These are phyloP conservation scores for Sphenostylis stenocarpa DNA, from an alignment of 306 rosid species.

Conservation along the genomic window DNA sequence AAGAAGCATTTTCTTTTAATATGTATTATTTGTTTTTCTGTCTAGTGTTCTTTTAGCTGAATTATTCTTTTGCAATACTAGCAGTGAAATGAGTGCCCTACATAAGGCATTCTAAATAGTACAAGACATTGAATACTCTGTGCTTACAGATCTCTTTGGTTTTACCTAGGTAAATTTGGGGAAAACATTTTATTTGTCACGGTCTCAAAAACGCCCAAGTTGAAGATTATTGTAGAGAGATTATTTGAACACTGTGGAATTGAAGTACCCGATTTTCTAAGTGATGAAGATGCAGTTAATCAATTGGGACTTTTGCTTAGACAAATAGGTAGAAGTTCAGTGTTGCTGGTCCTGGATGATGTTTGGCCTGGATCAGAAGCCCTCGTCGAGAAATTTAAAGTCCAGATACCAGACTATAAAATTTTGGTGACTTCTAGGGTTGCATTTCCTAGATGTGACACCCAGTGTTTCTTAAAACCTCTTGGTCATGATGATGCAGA, in stretches of 20 bases:
- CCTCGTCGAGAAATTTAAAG: slow-evolving; percentile 44
- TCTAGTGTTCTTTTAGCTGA: neutral
- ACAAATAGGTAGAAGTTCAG: slow-evolving; percentile 22
- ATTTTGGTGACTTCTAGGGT: slow-evolving; percentile 67
- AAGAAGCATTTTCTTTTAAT: neutral
- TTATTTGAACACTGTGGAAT: slow-evolving; percentile 35
- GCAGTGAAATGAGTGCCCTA: neutral
- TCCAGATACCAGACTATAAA: slow-evolving; percentile 46
- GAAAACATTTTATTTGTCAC: slow-evolving; percentile 48
- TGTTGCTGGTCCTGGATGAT: slow-evolving; percentile 61
- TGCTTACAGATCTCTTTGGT: slow-evolving; percentile 14
- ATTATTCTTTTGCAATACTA: neutral
- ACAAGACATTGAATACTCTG: neutral
- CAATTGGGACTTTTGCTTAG: slow-evolving; percentile 27
- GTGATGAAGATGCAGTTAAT: slow-evolving; percentile 26
- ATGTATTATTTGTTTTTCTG: neutral
- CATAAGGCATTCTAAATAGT: neutral
- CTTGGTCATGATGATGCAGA: slow-evolving; percentile 47
- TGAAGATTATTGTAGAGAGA: slow-evolving; percentile 42
- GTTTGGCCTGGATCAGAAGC: slow-evolving; percentile 63
- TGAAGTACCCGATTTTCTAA: slow-evolving; percentile 30
- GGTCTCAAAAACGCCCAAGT: slow-evolving; percentile 43
- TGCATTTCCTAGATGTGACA: slow-evolving; percentile 37
- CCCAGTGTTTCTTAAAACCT: slow-evolving; percentile 29
- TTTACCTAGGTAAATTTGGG: slow-evolving; percentile 42